A percentile compares a stretch with the other conserved stretches of the same genome.
Conservation (phyloP, 2,329 filamentous ascomycete genomes). For the Fusarium torreyae region DNA sequence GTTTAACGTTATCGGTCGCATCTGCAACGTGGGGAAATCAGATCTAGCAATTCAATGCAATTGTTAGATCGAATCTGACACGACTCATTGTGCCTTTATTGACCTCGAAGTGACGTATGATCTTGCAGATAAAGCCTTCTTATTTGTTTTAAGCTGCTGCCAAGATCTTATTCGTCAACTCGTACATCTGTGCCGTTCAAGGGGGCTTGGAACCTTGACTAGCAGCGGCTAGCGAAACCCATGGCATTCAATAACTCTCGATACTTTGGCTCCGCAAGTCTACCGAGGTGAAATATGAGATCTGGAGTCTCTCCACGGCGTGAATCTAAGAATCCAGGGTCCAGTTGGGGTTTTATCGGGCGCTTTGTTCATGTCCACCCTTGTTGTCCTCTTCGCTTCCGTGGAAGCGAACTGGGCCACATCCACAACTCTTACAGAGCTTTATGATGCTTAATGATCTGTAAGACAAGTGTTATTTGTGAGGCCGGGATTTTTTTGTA, state of each 20-base stretch:
- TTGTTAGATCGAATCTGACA: slow-evolving; percentile 28
- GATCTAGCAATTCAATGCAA: slow-evolving; percentile 32
- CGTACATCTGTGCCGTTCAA: background rate
- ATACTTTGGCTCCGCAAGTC: slow-evolving; percentile 9
- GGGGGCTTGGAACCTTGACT: background rate
- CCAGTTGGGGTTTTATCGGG: background rate
- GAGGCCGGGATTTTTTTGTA: background rate
- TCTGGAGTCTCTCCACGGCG: slow-evolving; percentile 9
- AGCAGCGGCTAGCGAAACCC: background rate
- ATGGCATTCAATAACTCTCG: slow-evolving; percentile 1
- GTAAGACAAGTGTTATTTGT: background rate
- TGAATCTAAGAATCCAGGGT: slow-evolving; percentile 3
- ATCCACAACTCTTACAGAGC: background rate
- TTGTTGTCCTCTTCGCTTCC: slow-evolving; percentile 7
- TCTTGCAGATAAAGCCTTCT: background rate
- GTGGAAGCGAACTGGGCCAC: slow-evolving; percentile 29
- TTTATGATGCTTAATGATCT: no score
- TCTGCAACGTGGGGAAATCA: slow-evolving; percentile 30
- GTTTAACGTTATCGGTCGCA: slow-evolving; percentile 24
- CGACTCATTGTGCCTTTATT: slow-evolving; percentile 17
- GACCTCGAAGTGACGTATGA: slow-evolving; percentile 3
- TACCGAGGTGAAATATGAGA: background rate
- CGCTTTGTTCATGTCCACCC: slow-evolving; percentile 12
- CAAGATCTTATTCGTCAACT: background rate
- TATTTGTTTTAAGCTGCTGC: background rate